These are phyloP conservation scores for Pythium rishiriense DNA, from an alignment of 352 stramenopile species.

Conservation along the genomic window DNA sequence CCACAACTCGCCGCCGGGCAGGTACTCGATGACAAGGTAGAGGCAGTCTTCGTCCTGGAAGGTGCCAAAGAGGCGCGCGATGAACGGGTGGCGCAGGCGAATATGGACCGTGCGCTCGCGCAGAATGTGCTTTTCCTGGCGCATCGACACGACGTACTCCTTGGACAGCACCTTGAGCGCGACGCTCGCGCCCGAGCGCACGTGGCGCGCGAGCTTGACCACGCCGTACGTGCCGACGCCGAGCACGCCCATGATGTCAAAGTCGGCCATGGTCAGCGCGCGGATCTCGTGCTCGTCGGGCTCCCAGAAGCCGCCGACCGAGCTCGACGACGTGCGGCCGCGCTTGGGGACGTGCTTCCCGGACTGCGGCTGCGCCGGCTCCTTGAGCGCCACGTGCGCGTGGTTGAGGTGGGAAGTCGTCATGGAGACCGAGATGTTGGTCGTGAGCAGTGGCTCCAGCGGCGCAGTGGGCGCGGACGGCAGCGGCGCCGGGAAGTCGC, in stretches of 20 bases:
- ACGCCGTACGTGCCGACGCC: constrained; percentile 78
- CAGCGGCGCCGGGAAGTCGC: constrained; percentile 5
- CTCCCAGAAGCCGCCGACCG: constrained; percentile 33
- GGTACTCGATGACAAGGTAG: constrained; percentile 82
- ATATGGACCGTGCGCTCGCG: constrained; percentile 71
- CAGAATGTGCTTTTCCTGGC: constrained; percentile 79
- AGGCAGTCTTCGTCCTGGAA: constrained; percentile 85
- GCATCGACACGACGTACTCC: constrained; percentile 68
- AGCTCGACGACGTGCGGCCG: constrained; percentile 29
- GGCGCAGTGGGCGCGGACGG: constrained; percentile 4
- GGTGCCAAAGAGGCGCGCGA: constrained; percentile 69
- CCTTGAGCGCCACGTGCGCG: constrained; percentile 11
- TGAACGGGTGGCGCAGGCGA: constrained; percentile 64
- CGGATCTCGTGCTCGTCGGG: constrained; percentile 38
- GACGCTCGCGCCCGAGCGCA: constrained; percentile 54
- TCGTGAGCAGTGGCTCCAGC: constrained; percentile 25
- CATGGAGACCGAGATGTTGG: constrained; percentile 25
- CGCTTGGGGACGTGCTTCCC: constrained; percentile 14
- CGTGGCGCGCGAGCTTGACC: constrained; percentile 75
- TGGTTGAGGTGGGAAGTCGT: constrained; percentile 1
- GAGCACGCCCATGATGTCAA: constrained; percentile 71
- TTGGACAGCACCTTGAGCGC: constrained; percentile 80
- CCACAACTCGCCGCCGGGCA: constrained; percentile 78
- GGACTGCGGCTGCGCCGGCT: constrained; percentile 5
- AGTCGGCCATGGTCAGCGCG: constrained; percentile 46